Base-by-base conservation (phyloP, 1,284 basidiomycete genomes). In the Ustilago lituana region DNA sequence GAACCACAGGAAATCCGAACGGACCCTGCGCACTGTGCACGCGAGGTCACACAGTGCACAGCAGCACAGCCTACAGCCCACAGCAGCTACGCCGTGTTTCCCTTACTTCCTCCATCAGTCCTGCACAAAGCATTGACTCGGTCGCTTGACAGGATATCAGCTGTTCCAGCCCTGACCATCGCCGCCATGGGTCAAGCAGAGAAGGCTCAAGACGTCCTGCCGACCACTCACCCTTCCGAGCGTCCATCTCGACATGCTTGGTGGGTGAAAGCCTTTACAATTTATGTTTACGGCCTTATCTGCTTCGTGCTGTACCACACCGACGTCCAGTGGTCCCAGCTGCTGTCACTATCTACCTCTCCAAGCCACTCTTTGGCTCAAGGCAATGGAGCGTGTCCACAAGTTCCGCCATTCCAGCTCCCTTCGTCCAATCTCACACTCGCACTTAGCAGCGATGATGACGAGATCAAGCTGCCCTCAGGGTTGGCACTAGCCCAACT, bases 371-470 rank as follows among this genome's bases (percentile, higher is more conserved):
- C 27, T 12, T 24, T 15, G 5, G 32, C 31, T 4, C 39, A 39
- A 19, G 22, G n/a, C 35, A 48, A 52, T 22, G 29, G 37, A n/a
- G 52, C 57, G 1, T 69, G 66, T 22, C 67, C 67, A 5, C 67
- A 70, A 23, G 52, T 53, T 1, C 61, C 56, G 1, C 47, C 67
- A 0, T 65, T 55, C 37, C 12, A 52, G 43, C 50, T 69, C 29
- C 55, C 66, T 0, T 8, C 23, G 17, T 23, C 20, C 12, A 49
- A 33, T 23, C 15, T 20, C 20, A 40, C 29, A 17, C 32, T 14
- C 7, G 31, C 20, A 12, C 41, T 27, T 5, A 36, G 15, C 36
- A 45, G 4, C 41, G 36, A 12, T 35, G 37, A 9, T 19, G 20
- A 26, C 6, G 46, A 39, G 15, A 41, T 60, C 26, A 26, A 56